These are phyloP conservation scores for Haematococcus lacustris DNA, from an alignment of 139 green algal genomes.

Conservation along the genomic window DNA sequence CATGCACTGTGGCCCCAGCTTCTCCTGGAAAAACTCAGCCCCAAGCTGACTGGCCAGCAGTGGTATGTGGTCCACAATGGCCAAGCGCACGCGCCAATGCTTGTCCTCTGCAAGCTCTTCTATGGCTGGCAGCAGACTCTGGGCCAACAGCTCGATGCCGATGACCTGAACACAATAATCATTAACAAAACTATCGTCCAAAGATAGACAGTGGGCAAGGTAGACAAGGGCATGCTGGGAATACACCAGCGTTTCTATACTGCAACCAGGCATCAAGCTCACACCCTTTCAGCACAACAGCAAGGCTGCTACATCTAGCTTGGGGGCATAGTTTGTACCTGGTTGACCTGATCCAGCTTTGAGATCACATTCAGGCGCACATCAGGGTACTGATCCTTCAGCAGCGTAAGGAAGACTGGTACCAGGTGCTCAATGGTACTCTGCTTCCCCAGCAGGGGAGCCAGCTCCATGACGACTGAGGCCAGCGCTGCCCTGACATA, in stretches of 20 bases:
- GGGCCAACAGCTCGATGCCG: constrained; percentile 86
- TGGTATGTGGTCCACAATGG: constrained; percentile 98
- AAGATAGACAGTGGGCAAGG: no score
- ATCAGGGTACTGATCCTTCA: constrained; percentile 93
- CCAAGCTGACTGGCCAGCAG: constrained; percentile 90
- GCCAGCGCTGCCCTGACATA: constrained; percentile 91
- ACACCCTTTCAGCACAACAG: no score
- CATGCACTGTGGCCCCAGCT: constrained; percentile 92
- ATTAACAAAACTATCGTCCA: no score
- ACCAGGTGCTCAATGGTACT: constrained; percentile 89
- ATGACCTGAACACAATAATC: constrained; percentile 64
- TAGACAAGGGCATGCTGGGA: no score
- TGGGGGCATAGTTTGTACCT: no score
- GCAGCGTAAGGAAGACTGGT: constrained; percentile 88
- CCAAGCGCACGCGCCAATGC: constrained; percentile 96
- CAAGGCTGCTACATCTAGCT: no score
- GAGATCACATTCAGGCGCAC: constrained; percentile 97
- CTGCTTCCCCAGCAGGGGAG: constrained; percentile 73
- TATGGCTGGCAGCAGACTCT: constrained; percentile 93
- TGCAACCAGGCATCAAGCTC: no score
- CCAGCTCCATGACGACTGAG: constrained; percentile 89
- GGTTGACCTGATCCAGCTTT: constrained; percentile 91
- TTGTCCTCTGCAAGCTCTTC: constrained; percentile 95
- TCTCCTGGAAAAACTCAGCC: constrained; percentile 73
- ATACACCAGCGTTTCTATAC: no score